Evolutionary conservation across 768 basidiomycete species (phyloP).

Genomic region (Epithele typhae): DNA sequence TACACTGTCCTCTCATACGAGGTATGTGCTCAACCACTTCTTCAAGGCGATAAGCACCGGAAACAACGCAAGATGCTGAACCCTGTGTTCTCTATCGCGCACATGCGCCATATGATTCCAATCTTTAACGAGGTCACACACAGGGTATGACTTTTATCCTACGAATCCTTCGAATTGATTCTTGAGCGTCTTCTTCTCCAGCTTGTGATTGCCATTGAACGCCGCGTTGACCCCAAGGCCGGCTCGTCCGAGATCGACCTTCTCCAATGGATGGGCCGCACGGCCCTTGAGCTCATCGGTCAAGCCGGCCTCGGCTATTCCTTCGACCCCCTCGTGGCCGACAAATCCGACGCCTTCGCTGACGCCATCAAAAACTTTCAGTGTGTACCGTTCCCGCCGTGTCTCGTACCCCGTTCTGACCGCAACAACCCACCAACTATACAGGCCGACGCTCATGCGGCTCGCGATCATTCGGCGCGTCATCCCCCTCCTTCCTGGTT

Average conservation of each 20-base stretch:
- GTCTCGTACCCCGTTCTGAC: too few relatives aligned
- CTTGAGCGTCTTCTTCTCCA: neutral
- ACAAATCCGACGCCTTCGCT: constrained; percentile 9
- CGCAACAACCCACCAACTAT: too few relatives aligned
- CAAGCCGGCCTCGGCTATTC: constrained; percentile 16
- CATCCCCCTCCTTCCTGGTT: neutral
- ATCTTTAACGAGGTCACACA: constrained; percentile 14
- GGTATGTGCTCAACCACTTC: neutral
- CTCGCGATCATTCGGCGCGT: neutral
- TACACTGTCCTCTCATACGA: neutral
- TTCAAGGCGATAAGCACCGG: constrained; percentile 15
- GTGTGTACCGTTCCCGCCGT: constrained; percentile 4
- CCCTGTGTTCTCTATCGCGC: constrained; percentile 16
- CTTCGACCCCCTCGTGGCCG: constrained; percentile 11
- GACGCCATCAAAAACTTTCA: constrained; percentile 13
- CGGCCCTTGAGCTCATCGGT: constrained; percentile 15
- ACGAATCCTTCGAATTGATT: too few relatives aligned
- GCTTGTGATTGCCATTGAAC: constrained; percentile 7
- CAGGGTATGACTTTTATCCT: neutral
- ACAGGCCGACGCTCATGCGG: neutral
- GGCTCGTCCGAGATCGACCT: constrained; percentile 9
- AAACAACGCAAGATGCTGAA: constrained; percentile 27
- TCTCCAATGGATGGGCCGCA: constrained; percentile 16
- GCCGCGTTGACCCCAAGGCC: neutral
- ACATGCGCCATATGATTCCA: constrained; percentile 17